Conservation (phyloP, 306 rosid genomes). For the Pterocarpus santalinus region DNA sequence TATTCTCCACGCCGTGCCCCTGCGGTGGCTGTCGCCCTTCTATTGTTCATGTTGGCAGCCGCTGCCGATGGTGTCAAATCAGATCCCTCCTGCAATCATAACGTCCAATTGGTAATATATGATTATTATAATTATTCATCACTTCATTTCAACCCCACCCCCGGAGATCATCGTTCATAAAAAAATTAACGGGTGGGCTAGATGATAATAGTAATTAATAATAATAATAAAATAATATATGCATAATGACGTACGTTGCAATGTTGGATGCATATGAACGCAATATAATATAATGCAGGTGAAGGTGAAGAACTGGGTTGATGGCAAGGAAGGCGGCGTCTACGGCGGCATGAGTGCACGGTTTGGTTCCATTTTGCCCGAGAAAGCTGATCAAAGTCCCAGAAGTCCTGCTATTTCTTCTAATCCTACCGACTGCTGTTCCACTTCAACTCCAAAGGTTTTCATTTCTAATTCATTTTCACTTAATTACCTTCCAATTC, state of each 20-base stretch:
- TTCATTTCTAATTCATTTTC: not conserved
- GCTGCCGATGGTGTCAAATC: not conserved
- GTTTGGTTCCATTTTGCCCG: constrained; percentile 78
- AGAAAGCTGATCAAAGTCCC: constrained; percentile 41
- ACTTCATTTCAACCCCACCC: no score
- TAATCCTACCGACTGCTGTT: constrained; percentile 75
- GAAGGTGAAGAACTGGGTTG: constrained; percentile 73
- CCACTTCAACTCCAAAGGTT: constrained; percentile 67
- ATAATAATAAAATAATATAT: no score
- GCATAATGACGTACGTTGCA: no score
- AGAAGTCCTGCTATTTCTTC: constrained; percentile 60
- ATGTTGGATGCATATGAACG: not conserved
- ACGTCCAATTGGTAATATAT: constrained; percentile 30
- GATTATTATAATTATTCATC: not conserved
- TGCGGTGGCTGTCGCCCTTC: constrained; percentile 11
- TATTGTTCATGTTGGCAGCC: not conserved
- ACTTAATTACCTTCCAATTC: not conserved
- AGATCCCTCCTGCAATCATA: constrained; percentile 31
- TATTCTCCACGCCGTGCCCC: not conserved
- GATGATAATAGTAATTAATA: no score
- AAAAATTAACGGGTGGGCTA: no score
- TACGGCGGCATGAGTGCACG: constrained; percentile 66
- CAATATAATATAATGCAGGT: constrained; percentile 50
- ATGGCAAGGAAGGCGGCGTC: constrained; percentile 57
- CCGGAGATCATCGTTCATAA: no score